Conservation (phyloP, 2,329 filamentous ascomycete genomes). For the Fonsecaea erecta region DNA sequence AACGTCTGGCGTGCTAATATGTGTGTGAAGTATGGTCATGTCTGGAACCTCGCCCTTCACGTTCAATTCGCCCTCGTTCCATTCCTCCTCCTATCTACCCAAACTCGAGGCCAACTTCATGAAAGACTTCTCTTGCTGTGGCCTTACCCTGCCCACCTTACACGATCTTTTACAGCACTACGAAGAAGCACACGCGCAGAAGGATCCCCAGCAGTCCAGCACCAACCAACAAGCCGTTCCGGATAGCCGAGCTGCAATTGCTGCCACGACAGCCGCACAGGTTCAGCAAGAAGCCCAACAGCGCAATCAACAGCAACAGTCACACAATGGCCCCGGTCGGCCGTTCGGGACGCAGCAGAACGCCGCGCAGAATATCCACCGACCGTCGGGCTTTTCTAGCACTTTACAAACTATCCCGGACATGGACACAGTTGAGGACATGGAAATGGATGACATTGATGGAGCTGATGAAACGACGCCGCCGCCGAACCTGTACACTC, state of each 20-base stretch:
- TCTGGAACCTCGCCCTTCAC: constrained; percentile 91
- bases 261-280: constrained; percentile 49
- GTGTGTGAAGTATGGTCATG: constrained; percentile 78
- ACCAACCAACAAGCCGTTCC: constrained; percentile 51
- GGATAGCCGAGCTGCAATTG: constrained; percentile 57
- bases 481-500: constrained; percentile 49
- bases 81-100: constrained; percentile 94
- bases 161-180: constrained; percentile 97
- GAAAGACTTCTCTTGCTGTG: constrained; percentile 96
- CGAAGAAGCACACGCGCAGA: constrained; percentile 87
- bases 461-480: constrained; percentile 42
- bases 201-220: constrained; percentile 58
- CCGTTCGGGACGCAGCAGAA: constrained; percentile 36
- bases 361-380: constrained; percentile 33
- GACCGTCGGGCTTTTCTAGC: constrained; percentile 35
- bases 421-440: constrained; percentile 67
- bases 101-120: constrained; percentile 98
- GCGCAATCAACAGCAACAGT: constrained; percentile 42
- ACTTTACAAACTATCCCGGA: constrained; percentile 42
- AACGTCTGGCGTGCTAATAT: constrained; percentile 5
- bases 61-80: constrained; percentile 80
- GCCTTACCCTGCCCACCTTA: constrained; percentile 82
- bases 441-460: constrained; percentile 90
- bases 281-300: constrained; percentile 58
- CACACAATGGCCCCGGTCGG: constrained; percentile 36